A percentile compares a stretch with the other conserved stretches of the same genome.
phyloP scores from a whole-genome alignment of 192 early-diverging fungal genomes.

The Entomortierella parvispora region DNA sequence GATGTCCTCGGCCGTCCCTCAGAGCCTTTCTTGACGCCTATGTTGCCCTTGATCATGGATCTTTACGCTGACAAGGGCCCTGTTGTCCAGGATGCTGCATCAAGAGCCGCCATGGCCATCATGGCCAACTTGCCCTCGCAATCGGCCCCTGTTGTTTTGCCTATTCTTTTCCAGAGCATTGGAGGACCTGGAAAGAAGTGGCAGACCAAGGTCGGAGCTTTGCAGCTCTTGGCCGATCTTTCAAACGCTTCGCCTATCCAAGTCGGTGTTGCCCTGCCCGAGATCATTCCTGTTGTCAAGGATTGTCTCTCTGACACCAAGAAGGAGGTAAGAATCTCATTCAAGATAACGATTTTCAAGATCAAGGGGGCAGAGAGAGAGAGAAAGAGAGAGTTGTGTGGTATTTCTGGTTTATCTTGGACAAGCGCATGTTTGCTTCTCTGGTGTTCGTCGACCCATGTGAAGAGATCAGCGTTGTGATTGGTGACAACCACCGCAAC shows the following conservation, averaged over 20 bases:
- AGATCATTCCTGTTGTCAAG: slow-evolving; percentile 79
- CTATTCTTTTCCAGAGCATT: slow-evolving; percentile 65
- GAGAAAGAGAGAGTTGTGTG: neutral
- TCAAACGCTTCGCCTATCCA: slow-evolving; percentile 60
- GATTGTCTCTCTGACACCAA: slow-evolving; percentile 86
- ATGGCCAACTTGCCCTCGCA: slow-evolving; percentile 57
- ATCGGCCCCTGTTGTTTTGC: slow-evolving; percentile 45
- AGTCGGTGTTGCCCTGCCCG: slow-evolving; percentile 58
- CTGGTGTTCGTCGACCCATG: slow-evolving; percentile 25
- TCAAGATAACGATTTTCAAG: neutral
- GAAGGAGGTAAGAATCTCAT: slow-evolving; percentile 63
- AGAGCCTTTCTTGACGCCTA: slow-evolving; percentile 72
- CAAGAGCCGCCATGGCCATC: slow-evolving; percentile 50
- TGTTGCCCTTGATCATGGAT: slow-evolving; percentile 70
- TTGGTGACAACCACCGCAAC: slow-evolving; percentile 1
- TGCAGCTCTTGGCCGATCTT: slow-evolving; percentile 55
- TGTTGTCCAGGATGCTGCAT: slow-evolving; percentile 58
- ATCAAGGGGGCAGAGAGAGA: neutral
- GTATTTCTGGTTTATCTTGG: slow-evolving; percentile 1
- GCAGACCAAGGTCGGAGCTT: slow-evolving; percentile 71
- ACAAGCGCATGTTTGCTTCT: neutral
- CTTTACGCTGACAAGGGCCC: slow-evolving; percentile 65
- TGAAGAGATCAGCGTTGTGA: slow-evolving; percentile 1
- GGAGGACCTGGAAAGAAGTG: slow-evolving; percentile 67
- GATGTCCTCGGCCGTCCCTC: slow-evolving; percentile 63